Percentiles rank a stretch among this genome's conserved stretches.
phyloP scores from a whole-genome alignment of 768 basidiomycete genomes.

The Lactarius hengduanensis region DNA sequence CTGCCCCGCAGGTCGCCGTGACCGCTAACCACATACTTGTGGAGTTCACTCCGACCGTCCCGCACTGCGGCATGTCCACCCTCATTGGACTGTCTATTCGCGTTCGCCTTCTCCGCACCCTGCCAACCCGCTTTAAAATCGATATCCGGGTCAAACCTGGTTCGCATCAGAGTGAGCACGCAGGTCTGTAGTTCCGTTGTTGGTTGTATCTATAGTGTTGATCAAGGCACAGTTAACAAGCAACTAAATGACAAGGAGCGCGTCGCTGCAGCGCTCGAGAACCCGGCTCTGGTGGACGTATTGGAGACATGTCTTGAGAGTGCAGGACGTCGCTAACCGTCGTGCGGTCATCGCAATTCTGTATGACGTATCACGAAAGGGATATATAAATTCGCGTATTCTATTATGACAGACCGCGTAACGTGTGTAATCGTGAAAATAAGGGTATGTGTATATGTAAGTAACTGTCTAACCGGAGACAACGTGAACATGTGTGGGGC shows the following conservation, averaged over 20 bases:
- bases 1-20: slow-evolving; percentile 75
- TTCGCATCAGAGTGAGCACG: slow-evolving; percentile 92
- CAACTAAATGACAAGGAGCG: slow-evolving; percentile 99
- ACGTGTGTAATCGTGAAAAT: not conserved
- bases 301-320: slow-evolving; percentile 72
- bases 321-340: slow-evolving; percentile 20
- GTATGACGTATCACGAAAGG: not conserved
- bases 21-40: slow-evolving; percentile 67
- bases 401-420: not conserved
- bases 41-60: slow-evolving; percentile 96
- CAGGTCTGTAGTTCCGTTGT: slow-evolving; percentile 47
- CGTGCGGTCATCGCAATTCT: not conserved
- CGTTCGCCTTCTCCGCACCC: slow-evolving; percentile 82
- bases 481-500: not conserved
- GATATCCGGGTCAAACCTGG: slow-evolving; percentile 93
- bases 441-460: slow-evolving; percentile 18
- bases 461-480: slow-evolving; percentile 23
- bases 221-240: slow-evolving; percentile 74
- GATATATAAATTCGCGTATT: not conserved
- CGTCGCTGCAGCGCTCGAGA: slow-evolving; percentile 95
- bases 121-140: slow-evolving; percentile 91
- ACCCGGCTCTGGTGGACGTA: slow-evolving; percentile 78
- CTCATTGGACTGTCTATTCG: slow-evolving; percentile 97
- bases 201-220: not conserved
- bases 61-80: slow-evolving; percentile 97